phyloP scores from a whole-genome alignment of 371 early-diverging fungal species.

The Rhizopus arrhizus region DNA sequence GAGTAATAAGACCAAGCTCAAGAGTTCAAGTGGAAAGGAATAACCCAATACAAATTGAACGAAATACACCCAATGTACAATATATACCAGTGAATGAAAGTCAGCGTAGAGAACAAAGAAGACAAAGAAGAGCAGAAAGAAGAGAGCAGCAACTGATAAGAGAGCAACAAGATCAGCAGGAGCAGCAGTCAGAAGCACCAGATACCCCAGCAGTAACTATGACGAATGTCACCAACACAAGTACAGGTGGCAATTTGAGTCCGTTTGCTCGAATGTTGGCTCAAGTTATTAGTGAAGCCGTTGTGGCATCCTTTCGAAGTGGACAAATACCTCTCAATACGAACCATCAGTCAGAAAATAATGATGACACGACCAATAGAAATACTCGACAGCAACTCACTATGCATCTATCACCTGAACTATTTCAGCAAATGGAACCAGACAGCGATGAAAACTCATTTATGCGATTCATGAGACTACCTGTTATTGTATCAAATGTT shows the following conservation, averaged over 20 bases:
- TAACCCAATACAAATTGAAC: not conserved
- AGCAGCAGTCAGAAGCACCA: not conserved
- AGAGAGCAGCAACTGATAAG: slow-evolving; percentile 12
- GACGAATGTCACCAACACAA: not conserved
- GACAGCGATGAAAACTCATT: slow-evolving; percentile 22
- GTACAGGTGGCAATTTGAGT: not conserved
- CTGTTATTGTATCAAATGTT: slow-evolving; percentile 18
- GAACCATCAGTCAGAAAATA: not conserved
- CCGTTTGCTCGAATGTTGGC: slow-evolving; percentile 29
- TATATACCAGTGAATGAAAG: slow-evolving; percentile 13
- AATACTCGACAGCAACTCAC: slow-evolving; percentile 19
- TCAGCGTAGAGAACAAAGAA: slow-evolving; percentile 22
- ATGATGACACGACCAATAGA: not conserved
- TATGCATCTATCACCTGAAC: slow-evolving; percentile 28
- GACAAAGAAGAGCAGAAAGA: slow-evolving; percentile 10
- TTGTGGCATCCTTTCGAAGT: slow-evolving; percentile 23
- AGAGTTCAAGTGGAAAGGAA: slow-evolving; percentile 12
- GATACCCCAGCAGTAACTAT: not conserved
- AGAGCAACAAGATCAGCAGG: not conserved
- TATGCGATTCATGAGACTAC: slow-evolving; percentile 26
- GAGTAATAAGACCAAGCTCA: slow-evolving; percentile 16
- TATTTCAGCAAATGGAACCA: slow-evolving; percentile 30
- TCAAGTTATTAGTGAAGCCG: slow-evolving; percentile 28
- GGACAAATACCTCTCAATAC: slow-evolving; percentile 12
- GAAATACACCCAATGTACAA: not conserved